Conservation (phyloP, 2,329 filamentous ascomycete species). For the Lecanicillium sp. region DNA sequence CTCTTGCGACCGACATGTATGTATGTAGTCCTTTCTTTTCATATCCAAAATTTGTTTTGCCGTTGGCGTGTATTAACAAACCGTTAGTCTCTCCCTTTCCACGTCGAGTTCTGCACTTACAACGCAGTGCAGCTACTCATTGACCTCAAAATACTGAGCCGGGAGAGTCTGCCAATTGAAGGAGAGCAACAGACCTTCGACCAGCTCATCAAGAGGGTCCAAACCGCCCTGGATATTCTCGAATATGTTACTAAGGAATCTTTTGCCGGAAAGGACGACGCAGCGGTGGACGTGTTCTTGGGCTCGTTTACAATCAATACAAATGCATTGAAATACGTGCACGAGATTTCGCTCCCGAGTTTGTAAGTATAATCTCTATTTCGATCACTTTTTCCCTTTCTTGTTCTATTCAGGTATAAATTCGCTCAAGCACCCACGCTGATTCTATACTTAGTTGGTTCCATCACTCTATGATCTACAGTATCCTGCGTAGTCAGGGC, state of each 20-base stretch:
- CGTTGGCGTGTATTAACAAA: not conserved
- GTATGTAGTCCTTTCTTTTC: not conserved
- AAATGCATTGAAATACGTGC: constrained; percentile 6
- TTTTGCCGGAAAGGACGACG: constrained; percentile 3
- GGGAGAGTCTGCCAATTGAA: constrained; percentile 5
- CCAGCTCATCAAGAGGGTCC: constrained; percentile 4
- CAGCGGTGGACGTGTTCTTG: constrained; percentile 1
- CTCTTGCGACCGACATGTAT: constrained; percentile 5
- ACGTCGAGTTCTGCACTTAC: constrained; percentile 6
- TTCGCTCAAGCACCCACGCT: not conserved
- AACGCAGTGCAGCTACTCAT: constrained; percentile 5
- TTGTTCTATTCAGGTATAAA: not conserved
- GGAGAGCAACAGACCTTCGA: constrained; percentile 5
- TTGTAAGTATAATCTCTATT: constrained; percentile 2
- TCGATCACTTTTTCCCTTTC: too few relatives aligned
- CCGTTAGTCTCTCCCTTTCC: constrained; percentile 5
- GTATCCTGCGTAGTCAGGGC: constrained; percentile 5
- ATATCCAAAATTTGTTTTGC: not conserved
- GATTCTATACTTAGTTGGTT: constrained; percentile 5
- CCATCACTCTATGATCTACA: constrained; percentile 6
- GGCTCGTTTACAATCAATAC: constrained; percentile 2
- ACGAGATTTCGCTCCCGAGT: constrained; percentile 5
- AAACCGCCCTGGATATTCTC: constrained; percentile 4
- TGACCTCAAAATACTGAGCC: constrained; percentile 1
- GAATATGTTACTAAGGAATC: constrained; percentile 3